Evolutionary conservation across 2,329 filamentous ascomycete species (phyloP), one percentile per base, ranked within the genome.

Genomic region (Didymella segeticola): DNA sequence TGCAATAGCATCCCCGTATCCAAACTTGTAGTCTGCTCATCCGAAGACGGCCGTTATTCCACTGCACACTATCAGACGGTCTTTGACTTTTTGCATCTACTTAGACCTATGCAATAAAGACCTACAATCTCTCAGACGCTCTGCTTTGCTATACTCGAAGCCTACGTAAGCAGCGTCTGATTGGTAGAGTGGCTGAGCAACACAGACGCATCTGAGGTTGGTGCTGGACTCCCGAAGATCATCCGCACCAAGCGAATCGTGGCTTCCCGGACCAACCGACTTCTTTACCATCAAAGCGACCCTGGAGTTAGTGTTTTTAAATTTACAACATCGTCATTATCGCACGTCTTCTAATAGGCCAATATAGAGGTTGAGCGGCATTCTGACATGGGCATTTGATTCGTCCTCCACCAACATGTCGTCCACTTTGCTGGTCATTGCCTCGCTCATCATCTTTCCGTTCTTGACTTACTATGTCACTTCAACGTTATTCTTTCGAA

Each of bases 391-490:
- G 36, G 15, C 8, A 14, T 29, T 27, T 27, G 3, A 34, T 2
- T 9, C 29, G 4, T 19, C 9, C 12, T n/a, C 17, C 23, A 1
- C 12, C 34, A 36, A 15, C 6, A 54, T 54, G 51, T 46, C 45
- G 12, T 19, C 19, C 4, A 29, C n/a, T 14, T 20, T 41, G 19
- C 15, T 54, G 22, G 25, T 49, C 15, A 5, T 49, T 42, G 45
- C 41, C n/a, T 43, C 25, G 7, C 12, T 60, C 11, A 19, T 62
- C 30, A 26, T 53, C 15, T 26, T 60, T 8, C 66, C 67, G 14
- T 58, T 66, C 25, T 41, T 67, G n/a, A 67, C 57, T 14, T 65
- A 63, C 17, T 63, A 66, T 42, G 30, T 62, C n/a, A 62, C 66
- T 12, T 62, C 60, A 7, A 15, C 33, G 1, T 7, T 58, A 6